Percentiles rank a stretch among this genome's conserved stretches.
These are phyloP conservation scores for Trichophyton benhamiae DNA, from an alignment of 2,329 filamentous ascomycete genomes.

Conservation along the genomic window DNA sequence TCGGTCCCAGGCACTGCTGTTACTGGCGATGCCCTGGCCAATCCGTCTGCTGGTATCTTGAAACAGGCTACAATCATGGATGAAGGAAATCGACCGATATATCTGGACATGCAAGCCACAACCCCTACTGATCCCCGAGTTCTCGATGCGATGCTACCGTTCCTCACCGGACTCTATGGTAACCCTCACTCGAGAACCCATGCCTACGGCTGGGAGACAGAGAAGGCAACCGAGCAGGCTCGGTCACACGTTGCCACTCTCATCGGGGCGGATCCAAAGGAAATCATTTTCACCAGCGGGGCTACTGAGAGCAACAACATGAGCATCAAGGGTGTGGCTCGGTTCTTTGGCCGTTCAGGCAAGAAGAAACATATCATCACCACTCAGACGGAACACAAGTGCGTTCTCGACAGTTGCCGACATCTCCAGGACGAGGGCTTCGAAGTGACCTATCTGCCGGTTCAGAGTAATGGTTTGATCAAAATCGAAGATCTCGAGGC, in stretches of 20 bases:
- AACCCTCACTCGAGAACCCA: conserved; percentile 97
- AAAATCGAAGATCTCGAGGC: conserved; percentile 72
- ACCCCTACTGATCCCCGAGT: conserved; percentile 91
- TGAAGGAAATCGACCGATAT: conserved; percentile 84
- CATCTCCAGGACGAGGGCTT: conserved; percentile 96
- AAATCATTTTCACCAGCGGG: conserved; percentile 97
- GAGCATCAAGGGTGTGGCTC: conserved; percentile 95
- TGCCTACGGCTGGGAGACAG: conserved; percentile 96
- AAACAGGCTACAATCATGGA: conserved; percentile 91
- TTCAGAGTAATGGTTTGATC: conserved; percentile 74
- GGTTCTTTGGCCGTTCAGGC: conserved; percentile 82
- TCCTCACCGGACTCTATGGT: conserved; percentile 82
- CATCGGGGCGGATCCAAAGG: conserved; percentile 89
- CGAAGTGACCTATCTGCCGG: conserved; percentile 91
- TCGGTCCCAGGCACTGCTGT: conserved; percentile 52
- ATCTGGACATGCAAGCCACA: conserved; percentile 96
- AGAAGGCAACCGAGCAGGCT: conserved; percentile 82
- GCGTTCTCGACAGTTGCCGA: conserved; percentile 90
- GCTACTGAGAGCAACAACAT: conserved; percentile 99
- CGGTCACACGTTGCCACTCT: conserved; percentile 70
- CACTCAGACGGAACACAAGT: conserved; percentile 96
- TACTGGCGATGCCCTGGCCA: conserved; percentile 57
- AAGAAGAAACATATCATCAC: conserved; percentile 99
- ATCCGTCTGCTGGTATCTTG: conserved; percentile 68
- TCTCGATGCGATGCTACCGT: conserved; percentile 92